phyloP scores from a whole-genome alignment of 192 early-diverging fungal species.

The Oehlia diaphana region DNA sequence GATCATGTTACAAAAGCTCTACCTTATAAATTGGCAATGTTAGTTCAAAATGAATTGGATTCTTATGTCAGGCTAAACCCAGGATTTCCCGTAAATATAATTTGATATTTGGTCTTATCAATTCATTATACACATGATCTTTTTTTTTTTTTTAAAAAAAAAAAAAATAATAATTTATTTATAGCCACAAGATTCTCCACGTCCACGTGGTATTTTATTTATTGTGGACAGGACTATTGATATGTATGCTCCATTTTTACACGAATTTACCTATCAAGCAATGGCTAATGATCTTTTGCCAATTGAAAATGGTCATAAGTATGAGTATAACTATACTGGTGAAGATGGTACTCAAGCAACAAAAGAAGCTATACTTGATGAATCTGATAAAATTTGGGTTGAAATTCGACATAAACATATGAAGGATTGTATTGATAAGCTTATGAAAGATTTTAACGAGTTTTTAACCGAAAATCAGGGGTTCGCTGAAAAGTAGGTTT shows the following conservation, averaged over 20 bases:
- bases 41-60: slow-evolving; percentile 87
- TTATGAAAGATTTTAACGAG: slow-evolving; percentile 72
- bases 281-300: slow-evolving; percentile 92
- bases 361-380: slow-evolving; percentile 63
- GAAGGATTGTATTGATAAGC: slow-evolving; percentile 72
- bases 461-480: slow-evolving; percentile 82
- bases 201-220: slow-evolving; percentile 75
- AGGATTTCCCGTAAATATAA: slow-evolving; percentile 57
- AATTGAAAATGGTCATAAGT: slow-evolving; percentile 66
- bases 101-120: not conserved
- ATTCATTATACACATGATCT: not conserved
- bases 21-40: slow-evolving; percentile 74
- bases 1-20: slow-evolving; percentile 65
- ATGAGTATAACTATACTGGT: slow-evolving; percentile 54
- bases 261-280: slow-evolving; percentile 99
- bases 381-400: slow-evolving; percentile 77
- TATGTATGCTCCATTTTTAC: slow-evolving; percentile 84
- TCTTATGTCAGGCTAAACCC: slow-evolving; percentile 66
- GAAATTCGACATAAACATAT: slow-evolving; percentile 80
- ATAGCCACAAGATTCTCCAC: slow-evolving; percentile 48
- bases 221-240: slow-evolving; percentile 93
- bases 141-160: not conserved
- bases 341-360: slow-evolving; percentile 45
- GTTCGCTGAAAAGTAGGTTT: slow-evolving; percentile 34
- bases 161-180: not conserved